phyloP scores from a whole-genome alignment of 257 asterid species.

The Henckelia pumila region DNA sequence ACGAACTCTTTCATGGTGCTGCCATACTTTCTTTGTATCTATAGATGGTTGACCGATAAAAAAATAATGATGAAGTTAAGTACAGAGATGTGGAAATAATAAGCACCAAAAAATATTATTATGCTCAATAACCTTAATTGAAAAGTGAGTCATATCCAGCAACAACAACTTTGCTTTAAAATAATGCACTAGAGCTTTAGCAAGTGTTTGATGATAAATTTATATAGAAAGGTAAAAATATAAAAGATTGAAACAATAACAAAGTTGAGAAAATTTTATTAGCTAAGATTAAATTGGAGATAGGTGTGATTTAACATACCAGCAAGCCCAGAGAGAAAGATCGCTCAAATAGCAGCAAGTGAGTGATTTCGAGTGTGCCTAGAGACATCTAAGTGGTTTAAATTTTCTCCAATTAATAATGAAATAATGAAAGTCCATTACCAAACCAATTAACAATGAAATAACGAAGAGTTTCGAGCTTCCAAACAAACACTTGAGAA shows the following conservation, averaged over 20 bases:
- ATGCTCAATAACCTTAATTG: constrained; percentile 57
- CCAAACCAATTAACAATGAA: not conserved
- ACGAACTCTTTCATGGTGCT: constrained; percentile 61
- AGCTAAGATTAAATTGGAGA: not conserved
- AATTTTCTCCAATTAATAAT: too few species aligned
- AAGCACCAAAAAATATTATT: constrained; percentile 17
- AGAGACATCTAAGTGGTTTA: constrained; percentile 71
- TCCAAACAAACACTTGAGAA: too few species aligned
- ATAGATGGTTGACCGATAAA: constrained; percentile 23
- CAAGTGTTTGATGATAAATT: constrained; percentile 70
- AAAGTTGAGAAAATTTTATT: not conserved
- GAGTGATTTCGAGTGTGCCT: constrained; percentile 87
- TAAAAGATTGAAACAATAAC: not conserved
- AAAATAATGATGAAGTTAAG: constrained; percentile 22
- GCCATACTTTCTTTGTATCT: constrained; percentile 93
- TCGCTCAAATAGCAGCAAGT: constrained; percentile 90
- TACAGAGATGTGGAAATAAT: constrained; percentile 10
- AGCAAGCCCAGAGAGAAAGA: constrained; percentile 86
- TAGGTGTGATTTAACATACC: constrained; percentile 41
- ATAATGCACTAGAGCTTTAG: constrained; percentile 82
- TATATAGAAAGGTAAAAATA: constrained; percentile 35
- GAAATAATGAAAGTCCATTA: too few species aligned
- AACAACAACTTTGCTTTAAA: constrained; percentile 72
- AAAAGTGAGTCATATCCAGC: constrained; percentile 77
- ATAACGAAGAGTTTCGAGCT: too few species aligned